A percentile compares a stretch with the other conserved stretches of the same genome.
These are phyloP conservation scores for Epichloe gansuensis DNA, from an alignment of 2,329 filamentous ascomycete species.

Conservation along the genomic window DNA sequence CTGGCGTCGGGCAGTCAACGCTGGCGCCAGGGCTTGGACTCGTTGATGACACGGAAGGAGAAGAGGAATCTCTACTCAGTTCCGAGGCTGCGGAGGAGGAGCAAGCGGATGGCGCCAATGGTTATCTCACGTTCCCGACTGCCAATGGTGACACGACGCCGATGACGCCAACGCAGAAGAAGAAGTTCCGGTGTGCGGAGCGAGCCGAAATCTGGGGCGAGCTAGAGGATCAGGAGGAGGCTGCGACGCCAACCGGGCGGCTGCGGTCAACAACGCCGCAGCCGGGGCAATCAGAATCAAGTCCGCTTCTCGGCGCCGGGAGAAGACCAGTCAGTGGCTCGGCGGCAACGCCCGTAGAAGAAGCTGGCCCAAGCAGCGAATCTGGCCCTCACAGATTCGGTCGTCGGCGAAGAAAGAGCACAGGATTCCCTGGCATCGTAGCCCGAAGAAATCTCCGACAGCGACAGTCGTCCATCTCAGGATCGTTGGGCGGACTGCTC, in stretches of 20 bases:
- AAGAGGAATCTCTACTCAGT: conserved; percentile 44
- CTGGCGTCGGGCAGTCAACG: conserved; percentile 50
- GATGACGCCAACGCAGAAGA: conserved; percentile 30
- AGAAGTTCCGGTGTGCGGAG: conserved; percentile 48
- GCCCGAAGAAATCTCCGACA: conserved; percentile 33
- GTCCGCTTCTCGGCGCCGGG: conserved; percentile 25
- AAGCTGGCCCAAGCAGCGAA: conserved; percentile 20
- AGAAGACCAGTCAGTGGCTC: conserved; percentile 21
- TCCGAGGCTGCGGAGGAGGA: conserved; percentile 32
- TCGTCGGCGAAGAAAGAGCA: conserved; percentile 43
- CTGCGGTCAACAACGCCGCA: conserved; percentile 38
- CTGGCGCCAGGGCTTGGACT: conserved; percentile 75
- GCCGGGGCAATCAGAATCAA: conserved; percentile 28
- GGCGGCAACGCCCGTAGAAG: conserved; percentile 10
- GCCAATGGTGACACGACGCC: conserved; percentile 23
- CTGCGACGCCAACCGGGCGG: conserved; percentile 27
- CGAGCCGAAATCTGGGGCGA: conserved; percentile 79
- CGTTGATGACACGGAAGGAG: conserved; percentile 54
- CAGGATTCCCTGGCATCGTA: conserved; percentile 49
- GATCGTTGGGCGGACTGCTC: conserved; percentile 39
- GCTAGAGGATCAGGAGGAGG: conserved; percentile 58
- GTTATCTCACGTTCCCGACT: conserved; percentile 37
- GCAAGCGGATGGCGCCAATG: conserved; percentile 27
- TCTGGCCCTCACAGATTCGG: conserved; percentile 19
- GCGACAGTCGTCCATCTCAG: conserved; percentile 31